Evolutionary conservation across 1,139 yeast species (phyloP), one percentile per base, ranked within the genome.

Genomic region (Debaryomycetaceae sp.): DNA sequence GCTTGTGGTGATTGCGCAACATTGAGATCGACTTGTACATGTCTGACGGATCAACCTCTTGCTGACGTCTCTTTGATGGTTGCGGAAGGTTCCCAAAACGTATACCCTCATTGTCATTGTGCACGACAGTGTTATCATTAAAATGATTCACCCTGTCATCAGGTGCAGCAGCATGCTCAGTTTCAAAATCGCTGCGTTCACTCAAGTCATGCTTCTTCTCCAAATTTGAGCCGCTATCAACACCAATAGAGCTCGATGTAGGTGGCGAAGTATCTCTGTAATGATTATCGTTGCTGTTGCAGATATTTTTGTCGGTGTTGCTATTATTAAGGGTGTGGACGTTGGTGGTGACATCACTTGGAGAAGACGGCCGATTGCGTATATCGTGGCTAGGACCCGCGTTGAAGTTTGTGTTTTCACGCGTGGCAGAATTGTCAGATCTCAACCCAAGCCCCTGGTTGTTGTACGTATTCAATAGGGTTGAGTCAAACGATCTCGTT

Each of bases 21-120:
- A 85, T 78, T 31, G 85, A 80, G 42, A 86, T 82, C 2, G 95
- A 85, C 58, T 82, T 69, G 49, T 68, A 81, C 79, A 88, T 81
- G 48, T 88, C 96, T 31, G 83, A 76, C 1, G 96, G 96, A 20
- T 79, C 79, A 8, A 83, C 62, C 24, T 79, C 79, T 15, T 65
- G 61, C 13, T 67, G 58, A 17, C 73, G 48, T 35, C 46, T 47
- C 19, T 45, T 47, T 2, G 52, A 40, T 1, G 71, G 71, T 22
- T 55, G 63, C 0, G 73, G 72, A 20, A 66, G 47, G 30, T 51
- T 51, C 1, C 61, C 71, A 37, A 67, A 67, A 30, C 58, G 48
- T 28, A 67, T 65, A 4, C 63, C 64, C 10, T 49, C 56, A 26
- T 31, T 29, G 18, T 32, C 36, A 15, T 29, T 28, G 15, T 12